Base-by-base conservation (phyloP, 2,329 filamentous ascomycete genomes). In the Akanthomyces dipterigenus region DNA sequence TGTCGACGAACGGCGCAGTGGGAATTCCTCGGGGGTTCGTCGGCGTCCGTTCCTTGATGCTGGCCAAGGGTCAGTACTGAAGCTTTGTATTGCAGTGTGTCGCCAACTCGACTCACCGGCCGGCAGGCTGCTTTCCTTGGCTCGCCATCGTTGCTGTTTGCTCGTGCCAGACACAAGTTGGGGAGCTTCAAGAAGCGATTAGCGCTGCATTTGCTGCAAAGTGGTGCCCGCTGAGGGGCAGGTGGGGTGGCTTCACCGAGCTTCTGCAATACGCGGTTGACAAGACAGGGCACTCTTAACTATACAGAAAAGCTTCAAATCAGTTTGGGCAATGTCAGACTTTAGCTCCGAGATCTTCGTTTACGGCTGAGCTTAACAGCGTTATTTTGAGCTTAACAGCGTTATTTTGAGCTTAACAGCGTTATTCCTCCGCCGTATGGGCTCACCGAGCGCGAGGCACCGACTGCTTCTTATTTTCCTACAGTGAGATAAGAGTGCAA, bases 21-120 rank as follows among this genome's bases (percentile, higher is more conserved):
- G 91, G 91, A 63, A 96, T 96, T 63, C 91, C 91, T 69, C 91
- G 83, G 51, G 90, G 88, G 75, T 96, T 96, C 63, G 88, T 89
- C 53, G 83, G 74, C 45, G 83, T 78, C 36, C 75, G 75, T 72
- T 81, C 82, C 69, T 82, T 72, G 64, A 68, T 68, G 60, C 70
- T 72, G 55, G 12, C 16, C 24, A 22, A 50, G 31, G 2, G 20
- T 62, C 22, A 62, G 55, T 49, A 43, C 16, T 16, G 3, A 28
- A 31, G 18, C 3, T 22, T 16, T 5, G 12, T 7, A 5, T 11
- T 34, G 8, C 26, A 20, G 11, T 20, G 5, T 9, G 22, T n/a
- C 12, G 5, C 12, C 20, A 20, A 1, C 9, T 16, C 24, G 3
- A 55, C 70, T 70, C 65, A 76, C 77, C 72, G 72, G 63, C 70